A percentile compares a stretch with the other conserved stretches of the same genome.
Evolutionary conservation across 768 basidiomycete species (phyloP).

Genomic region (Mrakia frigida): DNA sequence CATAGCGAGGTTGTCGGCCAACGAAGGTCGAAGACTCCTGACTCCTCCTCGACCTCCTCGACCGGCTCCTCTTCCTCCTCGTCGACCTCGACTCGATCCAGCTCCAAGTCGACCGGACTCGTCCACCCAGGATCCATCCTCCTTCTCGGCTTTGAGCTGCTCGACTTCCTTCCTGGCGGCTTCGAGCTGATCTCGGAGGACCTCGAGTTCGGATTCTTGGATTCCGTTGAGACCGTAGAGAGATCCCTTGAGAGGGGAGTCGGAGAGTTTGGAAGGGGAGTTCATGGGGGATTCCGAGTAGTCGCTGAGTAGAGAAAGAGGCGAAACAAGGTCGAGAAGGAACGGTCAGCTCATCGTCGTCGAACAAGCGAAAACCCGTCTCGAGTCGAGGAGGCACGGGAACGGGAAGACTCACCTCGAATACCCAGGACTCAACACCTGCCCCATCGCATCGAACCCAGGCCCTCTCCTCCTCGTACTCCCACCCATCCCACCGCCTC

Average conservation of each 20-base stretch:
- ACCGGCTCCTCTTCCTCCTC: conserved; percentile 33
- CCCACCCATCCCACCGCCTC: conserved; percentile 38
- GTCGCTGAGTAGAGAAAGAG: conserved; percentile 40
- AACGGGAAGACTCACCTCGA: conserved; percentile 6
- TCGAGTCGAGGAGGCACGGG: too few species aligned
- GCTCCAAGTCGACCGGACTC: background rate
- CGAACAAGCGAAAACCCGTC: too few species aligned
- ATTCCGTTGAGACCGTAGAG: conserved; percentile 34
- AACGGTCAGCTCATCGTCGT: background rate
- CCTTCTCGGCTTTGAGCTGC: conserved; percentile 34
- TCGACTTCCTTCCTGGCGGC: conserved; percentile 40
- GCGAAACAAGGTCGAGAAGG: background rate
- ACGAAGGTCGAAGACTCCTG: background rate
- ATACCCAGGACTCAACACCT: conserved; percentile 39
- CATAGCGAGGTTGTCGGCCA: conserved; percentile 17
- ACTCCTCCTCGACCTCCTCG: conserved; percentile 28
- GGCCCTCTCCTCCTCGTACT: conserved; percentile 41
- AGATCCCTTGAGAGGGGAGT: background rate
- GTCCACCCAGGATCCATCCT: conserved; percentile 21
- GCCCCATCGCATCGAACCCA: conserved; percentile 42
- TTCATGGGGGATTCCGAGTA: conserved; percentile 40
- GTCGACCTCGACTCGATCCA: conserved; percentile 32
- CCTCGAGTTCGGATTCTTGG: conserved; percentile 37
- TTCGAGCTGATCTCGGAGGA: conserved; percentile 39
- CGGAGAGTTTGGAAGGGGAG: conserved; percentile 35